Evolutionary conservation across 345 rosid species (phyloP).

Genomic region (Passiflora organensis): DNA sequence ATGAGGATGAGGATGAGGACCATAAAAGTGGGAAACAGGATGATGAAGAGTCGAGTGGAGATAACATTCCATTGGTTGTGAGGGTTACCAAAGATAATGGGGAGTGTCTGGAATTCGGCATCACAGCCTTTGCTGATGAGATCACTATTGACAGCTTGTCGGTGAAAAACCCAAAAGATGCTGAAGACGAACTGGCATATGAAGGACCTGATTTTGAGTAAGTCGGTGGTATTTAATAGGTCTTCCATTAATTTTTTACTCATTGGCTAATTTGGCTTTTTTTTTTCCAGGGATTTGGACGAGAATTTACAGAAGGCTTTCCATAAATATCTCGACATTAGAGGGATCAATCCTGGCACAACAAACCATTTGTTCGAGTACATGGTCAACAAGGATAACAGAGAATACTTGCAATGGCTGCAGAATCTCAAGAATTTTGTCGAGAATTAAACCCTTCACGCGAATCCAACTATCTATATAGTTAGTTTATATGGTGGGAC

Average conservation of each 20-base stretch:
- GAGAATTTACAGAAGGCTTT: constrained; percentile 65
- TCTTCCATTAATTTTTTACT: background rate
- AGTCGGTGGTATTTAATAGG: constrained; percentile 8
- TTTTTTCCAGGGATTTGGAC: constrained; percentile 51
- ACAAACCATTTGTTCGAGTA: constrained; percentile 40
- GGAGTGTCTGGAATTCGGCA: constrained; percentile 43
- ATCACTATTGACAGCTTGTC: constrained; percentile 52
- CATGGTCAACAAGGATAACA: constrained; percentile 49
- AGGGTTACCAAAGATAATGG: constrained; percentile 38
- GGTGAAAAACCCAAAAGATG: constrained; percentile 23
- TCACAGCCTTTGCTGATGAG: constrained; percentile 46
- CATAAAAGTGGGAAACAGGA: constrained; percentile 11
- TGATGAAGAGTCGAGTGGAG: background rate
- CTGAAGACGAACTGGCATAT: constrained; percentile 48
- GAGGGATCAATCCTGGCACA: constrained; percentile 53
- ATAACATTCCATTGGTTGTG: constrained; percentile 47
- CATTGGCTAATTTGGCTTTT: background rate
- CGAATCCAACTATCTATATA: too few species aligned
- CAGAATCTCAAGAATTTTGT: constrained; percentile 47
- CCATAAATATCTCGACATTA: constrained; percentile 50
- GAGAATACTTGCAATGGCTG: constrained; percentile 58
- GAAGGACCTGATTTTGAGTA: constrained; percentile 68
- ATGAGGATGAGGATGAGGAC: constrained; percentile 22
- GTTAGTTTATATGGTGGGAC: too few species aligned
- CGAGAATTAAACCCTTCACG: constrained; percentile 21